Base-by-base conservation (phyloP, 2,329 filamentous ascomycete species). In the Cercospora citrullina region DNA sequence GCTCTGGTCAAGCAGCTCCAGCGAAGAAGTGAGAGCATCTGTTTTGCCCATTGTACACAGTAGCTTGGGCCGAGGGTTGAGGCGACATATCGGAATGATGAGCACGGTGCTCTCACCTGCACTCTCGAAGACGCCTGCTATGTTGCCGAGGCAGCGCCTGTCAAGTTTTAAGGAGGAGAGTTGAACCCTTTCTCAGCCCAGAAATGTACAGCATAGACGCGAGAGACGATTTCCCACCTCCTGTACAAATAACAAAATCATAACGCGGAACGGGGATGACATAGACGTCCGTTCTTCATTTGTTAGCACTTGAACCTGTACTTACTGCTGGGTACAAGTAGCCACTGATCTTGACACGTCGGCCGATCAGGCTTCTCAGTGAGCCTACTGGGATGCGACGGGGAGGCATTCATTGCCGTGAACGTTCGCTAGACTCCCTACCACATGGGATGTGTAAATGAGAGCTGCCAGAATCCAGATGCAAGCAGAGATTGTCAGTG, bases 1-100 rank as follows among this genome's bases (percentile, higher is more conserved):
- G 5, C 12, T 30, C 45, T 33, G 59, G 39, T 12, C 33, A 60
- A 42, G 63, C 53, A 21, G 33, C 14, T 10, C 4, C 64, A 1
- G 12, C 8, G 55, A 65, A 65, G 57, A 65, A 61, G 23, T 65
- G 45, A 45, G 55, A 36, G 14, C 12, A 6, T 30, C 23, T 16
- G 14, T 23, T 28, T 53, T 23, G 7, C 14, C 21, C 18, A 53
- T 28, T 16, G 48, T 23, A 53, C 23, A 26, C 2, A 8, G 28
- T 7, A 8, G 28, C 5, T 16, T 16, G 5, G 12, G 12, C 10
- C 3, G 48, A 53, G 48, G 5, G 12, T 3, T 14, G 21, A 5
- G 14, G 12, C 48, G 10, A 53, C 23, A 23, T 5, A 3, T 14
- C 23, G 23, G 21, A 16, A 14, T 53, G 23, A 16, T 26, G 12